Conservation (phyloP, 2,329 filamentous ascomycete species). For the Diaporthe sp. region DNA sequence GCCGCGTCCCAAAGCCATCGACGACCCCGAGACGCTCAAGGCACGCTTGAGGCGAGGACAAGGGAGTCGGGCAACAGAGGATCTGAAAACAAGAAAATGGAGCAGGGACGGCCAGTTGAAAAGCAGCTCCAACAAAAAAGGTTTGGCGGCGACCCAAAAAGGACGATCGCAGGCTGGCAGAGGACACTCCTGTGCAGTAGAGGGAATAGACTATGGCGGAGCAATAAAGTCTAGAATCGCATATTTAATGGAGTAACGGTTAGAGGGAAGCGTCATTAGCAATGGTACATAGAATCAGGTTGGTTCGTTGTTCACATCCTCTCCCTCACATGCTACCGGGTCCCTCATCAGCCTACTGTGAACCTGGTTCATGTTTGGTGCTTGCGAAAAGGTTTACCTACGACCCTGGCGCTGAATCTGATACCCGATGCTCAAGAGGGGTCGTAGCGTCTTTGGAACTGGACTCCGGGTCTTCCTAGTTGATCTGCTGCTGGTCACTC, state of each 20-base stretch:
- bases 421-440: not conserved
- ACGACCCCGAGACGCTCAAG: slow-evolving; percentile 37
- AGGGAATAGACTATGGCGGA: not conserved
- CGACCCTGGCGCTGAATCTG: not conserved
- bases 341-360: not conserved
- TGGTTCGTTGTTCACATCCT: not conserved
- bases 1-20: slow-evolving; percentile 21
- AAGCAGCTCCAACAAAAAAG: not conserved
- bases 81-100: not conserved
- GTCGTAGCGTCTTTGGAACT: not conserved
- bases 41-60: slow-evolving; percentile 23
- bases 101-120: not conserved
- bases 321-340: not conserved
- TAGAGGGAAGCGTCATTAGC: not conserved
- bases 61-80: not conserved
- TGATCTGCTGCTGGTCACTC: not conserved
- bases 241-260: slow-evolving; percentile 6
- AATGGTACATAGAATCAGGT: not conserved
- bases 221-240: slow-evolving; percentile 2
- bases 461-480: too few relatives aligned
- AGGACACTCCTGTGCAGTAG: not conserved
- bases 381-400: not conserved
- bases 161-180: not conserved
- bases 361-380: not conserved
- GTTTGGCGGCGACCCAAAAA: not conserved